These are phyloP conservation scores for Nicotiana noctiflora DNA, from an alignment of 257 asterid species.

Conservation along the genomic window DNA sequence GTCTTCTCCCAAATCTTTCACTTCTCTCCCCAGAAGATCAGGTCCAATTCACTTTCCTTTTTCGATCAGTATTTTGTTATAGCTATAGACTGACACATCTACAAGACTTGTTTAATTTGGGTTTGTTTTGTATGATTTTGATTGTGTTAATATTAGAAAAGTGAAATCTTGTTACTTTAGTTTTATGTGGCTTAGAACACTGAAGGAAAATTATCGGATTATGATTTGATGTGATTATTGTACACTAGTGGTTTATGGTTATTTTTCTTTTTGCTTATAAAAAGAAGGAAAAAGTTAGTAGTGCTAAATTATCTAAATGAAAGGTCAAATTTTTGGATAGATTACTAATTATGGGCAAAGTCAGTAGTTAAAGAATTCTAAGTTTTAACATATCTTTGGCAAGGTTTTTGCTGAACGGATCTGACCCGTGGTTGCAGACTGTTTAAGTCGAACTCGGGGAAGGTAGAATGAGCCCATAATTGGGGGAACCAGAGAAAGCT, in stretches of 20 bases:
- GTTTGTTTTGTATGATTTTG: not conserved
- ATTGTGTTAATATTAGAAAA: not conserved
- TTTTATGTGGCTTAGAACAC: not conserved
- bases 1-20: slow-evolving; percentile 3
- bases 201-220: not conserved
- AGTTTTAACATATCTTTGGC: not conserved
- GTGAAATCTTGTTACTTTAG: not conserved
- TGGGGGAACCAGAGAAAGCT: not conserved
- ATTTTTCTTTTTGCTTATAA: not conserved
- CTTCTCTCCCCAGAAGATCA: not conserved
- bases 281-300: not conserved
- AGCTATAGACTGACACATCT: not conserved
- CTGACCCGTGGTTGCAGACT: not conserved
- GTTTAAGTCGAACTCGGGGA: not conserved
- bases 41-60: not conserved
- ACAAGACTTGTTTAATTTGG: not conserved
- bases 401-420: not conserved
- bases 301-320: not conserved
- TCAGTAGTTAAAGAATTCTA: not conserved
- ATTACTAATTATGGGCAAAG: not conserved
- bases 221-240: too few species aligned
- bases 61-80: not conserved
- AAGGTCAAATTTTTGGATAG: not conserved
- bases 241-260: not conserved
- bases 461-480: not conserved